Percentiles rank a stretch among this genome's conserved stretches.
Conservation (phyloP, 768 basidiomycete genomes). For the Lyophyllum atratum region DNA sequence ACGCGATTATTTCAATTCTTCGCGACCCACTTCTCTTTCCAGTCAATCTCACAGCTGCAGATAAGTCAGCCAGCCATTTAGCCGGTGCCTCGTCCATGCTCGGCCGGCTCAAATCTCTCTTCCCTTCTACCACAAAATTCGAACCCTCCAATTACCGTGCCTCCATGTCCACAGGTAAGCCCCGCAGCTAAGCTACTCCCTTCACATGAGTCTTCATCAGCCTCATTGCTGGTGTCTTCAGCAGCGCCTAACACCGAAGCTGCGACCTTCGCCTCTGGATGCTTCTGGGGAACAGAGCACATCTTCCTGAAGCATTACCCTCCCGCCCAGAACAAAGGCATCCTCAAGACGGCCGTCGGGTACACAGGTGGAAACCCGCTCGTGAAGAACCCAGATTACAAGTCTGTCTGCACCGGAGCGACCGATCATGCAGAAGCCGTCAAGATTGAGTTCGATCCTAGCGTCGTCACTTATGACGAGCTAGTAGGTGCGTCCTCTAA, state of each 20-base stretch:
- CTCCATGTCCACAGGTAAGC: constrained; percentile 40
- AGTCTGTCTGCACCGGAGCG: constrained; percentile 72
- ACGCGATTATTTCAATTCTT: background rate
- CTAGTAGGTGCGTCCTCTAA: constrained; percentile 68
- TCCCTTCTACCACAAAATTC: constrained; percentile 22
- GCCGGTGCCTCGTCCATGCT: constrained; percentile 20
- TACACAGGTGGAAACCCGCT: constrained; percentile 73
- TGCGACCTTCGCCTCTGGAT: constrained; percentile 61
- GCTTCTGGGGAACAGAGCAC: constrained; percentile 88
- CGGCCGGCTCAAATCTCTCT: constrained; percentile 25
- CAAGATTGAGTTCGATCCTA: constrained; percentile 84
- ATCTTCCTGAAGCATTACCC: constrained; percentile 83
- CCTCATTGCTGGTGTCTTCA: background rate
- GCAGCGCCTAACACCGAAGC: constrained; percentile 30
- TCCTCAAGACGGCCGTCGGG: constrained; percentile 74
- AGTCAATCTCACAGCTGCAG: no score
- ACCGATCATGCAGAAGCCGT: constrained; percentile 92
- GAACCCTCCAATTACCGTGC: constrained; percentile 41
- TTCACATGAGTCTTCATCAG: background rate
- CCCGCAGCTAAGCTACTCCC: background rate
- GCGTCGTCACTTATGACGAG: constrained; percentile 75
- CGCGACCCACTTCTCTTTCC: constrained; percentile 24
- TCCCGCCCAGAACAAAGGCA: constrained; percentile 69
- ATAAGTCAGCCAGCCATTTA: background rate
- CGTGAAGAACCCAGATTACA: constrained; percentile 63